phyloP scores from a whole-genome alignment of 805 yeast species.

The Zygoascus bituminiphila region DNA sequence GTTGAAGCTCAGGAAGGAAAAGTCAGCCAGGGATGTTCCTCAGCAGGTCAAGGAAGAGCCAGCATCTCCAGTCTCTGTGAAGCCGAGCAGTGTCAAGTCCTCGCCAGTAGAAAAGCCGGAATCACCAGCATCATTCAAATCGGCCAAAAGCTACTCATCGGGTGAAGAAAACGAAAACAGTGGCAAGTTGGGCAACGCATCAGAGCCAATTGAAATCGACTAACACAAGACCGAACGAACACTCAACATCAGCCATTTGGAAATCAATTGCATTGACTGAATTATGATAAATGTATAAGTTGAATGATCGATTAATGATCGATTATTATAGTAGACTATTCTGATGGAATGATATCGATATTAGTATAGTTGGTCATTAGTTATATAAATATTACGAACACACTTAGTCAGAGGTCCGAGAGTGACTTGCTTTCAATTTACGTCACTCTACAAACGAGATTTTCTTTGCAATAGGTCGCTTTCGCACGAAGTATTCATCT shows the following conservation, averaged over 20 bases:
- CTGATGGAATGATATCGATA: too few relatives aligned
- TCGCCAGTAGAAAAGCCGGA: background rate
- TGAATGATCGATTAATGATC: too few relatives aligned
- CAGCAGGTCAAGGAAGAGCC: background rate
- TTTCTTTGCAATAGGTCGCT: background rate
- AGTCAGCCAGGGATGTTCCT: background rate
- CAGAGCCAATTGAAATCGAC: background rate
- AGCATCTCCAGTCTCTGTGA: background rate
- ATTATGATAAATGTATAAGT: too few relatives aligned
- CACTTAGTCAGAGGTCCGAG: background rate
- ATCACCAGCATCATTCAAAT: background rate
- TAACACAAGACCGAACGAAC: too few relatives aligned
- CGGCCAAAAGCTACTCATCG: background rate
- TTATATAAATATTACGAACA: background rate
- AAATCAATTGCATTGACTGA: too few relatives aligned
- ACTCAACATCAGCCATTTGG: too few relatives aligned
- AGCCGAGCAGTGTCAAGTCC: background rate
- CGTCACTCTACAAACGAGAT: background rate
- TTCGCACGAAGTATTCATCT: background rate
- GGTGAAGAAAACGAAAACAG: background rate
- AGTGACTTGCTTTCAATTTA: too few relatives aligned
- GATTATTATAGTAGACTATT: too few relatives aligned
- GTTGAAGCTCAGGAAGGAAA: constrained; percentile 12
- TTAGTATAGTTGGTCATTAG: background rate
- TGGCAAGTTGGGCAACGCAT: background rate